Conservation (phyloP, 192 early-diverging fungal species). For the Umbelopsis ramanniana region DNA sequence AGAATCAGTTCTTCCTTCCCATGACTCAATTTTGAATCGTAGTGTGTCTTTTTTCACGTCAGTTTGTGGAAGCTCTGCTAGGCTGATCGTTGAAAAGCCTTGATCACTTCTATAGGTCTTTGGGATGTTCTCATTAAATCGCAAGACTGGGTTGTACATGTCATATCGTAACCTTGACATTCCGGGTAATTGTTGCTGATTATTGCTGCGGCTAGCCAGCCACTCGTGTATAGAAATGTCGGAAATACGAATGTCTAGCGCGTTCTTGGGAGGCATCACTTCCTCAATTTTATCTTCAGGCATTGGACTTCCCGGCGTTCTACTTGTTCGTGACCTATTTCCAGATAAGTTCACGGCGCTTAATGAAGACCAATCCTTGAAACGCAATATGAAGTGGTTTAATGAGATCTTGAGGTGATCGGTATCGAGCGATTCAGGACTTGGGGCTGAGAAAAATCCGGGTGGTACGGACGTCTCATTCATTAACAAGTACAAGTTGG, state of each 20-base stretch:
- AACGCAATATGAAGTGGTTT: conserved; percentile 36
- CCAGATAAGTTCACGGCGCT: not conserved
- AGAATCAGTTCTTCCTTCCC: not conserved
- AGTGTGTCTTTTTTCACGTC: conserved; percentile 20
- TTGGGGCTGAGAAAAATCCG: conserved; percentile 3
- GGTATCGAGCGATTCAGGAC: conserved; percentile 9
- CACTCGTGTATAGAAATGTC: conserved; percentile 19
- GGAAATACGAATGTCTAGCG: conserved; percentile 7
- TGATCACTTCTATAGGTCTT: conserved; percentile 1
- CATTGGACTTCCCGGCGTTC: not conserved
- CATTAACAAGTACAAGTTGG: not conserved
- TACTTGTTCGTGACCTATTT: not conserved
- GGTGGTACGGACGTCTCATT: not conserved
- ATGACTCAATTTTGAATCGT: conserved; percentile 27
- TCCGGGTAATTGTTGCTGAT: not conserved
- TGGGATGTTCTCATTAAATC: conserved; percentile 6
- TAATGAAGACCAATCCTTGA: conserved; percentile 37
- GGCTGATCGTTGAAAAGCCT: conserved; percentile 16
- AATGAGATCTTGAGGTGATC: conserved; percentile 47
- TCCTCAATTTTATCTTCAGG: not conserved
- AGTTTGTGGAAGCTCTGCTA: not conserved
- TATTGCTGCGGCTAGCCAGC: not conserved
- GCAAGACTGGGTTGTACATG: conserved; percentile 22
- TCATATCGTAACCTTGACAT: not conserved
- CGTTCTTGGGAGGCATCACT: not conserved